Evolutionary conservation across 306 rosid genomes (phyloP).

Genomic region (Vigna nakashimae): DNA sequence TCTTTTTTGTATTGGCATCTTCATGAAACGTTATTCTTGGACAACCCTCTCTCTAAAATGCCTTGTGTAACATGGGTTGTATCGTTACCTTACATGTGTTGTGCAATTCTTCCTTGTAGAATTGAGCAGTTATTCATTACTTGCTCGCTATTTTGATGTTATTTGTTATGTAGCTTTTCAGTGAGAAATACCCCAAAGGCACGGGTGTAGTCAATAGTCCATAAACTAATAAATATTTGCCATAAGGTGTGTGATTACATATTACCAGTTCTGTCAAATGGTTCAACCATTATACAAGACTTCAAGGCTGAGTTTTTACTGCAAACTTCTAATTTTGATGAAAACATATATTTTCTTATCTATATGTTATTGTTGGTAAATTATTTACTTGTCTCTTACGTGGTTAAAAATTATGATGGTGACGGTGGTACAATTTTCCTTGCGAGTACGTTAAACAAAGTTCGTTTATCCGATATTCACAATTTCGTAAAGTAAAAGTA

Average conservation of each 20-base stretch:
- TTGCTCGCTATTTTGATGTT: neutral
- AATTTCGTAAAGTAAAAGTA: neutral
- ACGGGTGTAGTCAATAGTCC: neutral
- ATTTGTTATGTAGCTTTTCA: neutral
- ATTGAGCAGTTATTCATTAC: constrained; percentile 1
- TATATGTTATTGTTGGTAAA: neutral
- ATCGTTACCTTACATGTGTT: neutral
- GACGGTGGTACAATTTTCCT: neutral
- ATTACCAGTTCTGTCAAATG: neutral
- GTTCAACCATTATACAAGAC: neutral
- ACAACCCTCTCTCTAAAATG: constrained; percentile 32
- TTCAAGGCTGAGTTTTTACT: neutral
- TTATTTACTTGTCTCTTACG: neutral
- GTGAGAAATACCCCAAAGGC: neutral
- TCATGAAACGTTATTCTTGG: constrained; percentile 12
- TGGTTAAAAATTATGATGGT: neutral
- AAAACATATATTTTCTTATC: neutral
- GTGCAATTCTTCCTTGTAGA: constrained; percentile 9
- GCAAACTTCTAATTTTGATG: neutral
- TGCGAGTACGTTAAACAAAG: neutral
- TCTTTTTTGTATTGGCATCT: neutral
- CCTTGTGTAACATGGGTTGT: constrained; percentile 35
- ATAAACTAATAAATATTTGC: neutral
- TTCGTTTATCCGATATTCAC: neutral
- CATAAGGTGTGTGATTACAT: neutral